Evolutionary conservation across 257 asterid species (phyloP).

Genomic region (Gentiana macrophylla): DNA sequence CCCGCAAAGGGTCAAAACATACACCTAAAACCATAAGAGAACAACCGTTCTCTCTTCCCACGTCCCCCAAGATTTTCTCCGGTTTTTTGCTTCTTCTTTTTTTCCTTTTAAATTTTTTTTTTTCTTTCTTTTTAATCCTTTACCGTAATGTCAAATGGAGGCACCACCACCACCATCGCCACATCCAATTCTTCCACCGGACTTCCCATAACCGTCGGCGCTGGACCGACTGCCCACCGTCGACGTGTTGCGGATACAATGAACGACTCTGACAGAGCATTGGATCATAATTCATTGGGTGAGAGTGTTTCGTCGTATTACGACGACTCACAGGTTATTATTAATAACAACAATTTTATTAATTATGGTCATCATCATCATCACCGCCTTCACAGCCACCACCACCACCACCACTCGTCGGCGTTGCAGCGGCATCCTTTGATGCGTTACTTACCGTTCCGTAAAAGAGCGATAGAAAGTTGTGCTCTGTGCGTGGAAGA

Average conservation of each 20-base stretch:
- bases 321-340: constrained; percentile 2
- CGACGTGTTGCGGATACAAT: constrained; percentile 45
- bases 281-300: constrained; percentile 12
- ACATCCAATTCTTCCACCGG: constrained; percentile 21
- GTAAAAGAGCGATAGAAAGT: constrained; percentile 42
- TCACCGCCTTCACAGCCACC: too few relatives aligned
- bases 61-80: constrained; percentile 8
- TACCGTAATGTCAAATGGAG: constrained; percentile 43
- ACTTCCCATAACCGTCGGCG: constrained; percentile 21
- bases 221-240: constrained; percentile 51
- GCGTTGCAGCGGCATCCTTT: constrained; percentile 17
- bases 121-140: background rate
- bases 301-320: too few relatives aligned
- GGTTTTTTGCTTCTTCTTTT: background rate
- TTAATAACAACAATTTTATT: background rate
- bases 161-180: constrained; percentile 13
- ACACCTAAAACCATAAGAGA: too few relatives aligned
- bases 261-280: constrained; percentile 28
- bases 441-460: constrained; percentile 23
- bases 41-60: background rate
- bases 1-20: too few relatives aligned
- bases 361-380: too few relatives aligned
- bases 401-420: background rate
- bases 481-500: constrained; percentile 31
- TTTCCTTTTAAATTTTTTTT: too few relatives aligned